phyloP scores from a whole-genome alignment of 192 early-diverging fungal genomes.

The Gonapodya prolifera region DNA sequence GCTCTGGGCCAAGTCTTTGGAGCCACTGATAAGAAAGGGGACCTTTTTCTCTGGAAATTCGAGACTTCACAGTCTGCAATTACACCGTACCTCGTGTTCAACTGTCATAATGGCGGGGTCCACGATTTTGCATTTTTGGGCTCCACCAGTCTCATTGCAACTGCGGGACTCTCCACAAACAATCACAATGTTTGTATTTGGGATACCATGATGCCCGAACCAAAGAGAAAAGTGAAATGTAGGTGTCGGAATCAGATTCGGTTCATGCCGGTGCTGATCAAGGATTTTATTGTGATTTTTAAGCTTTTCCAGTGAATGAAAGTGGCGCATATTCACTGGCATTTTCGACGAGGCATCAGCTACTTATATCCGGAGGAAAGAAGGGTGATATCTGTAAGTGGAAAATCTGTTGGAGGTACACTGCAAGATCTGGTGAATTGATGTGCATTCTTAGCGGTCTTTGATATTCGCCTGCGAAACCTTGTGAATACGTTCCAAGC shows the following conservation, averaged over 20 bases:
- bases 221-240: slow-evolving; percentile 36
- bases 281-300: too few relatives aligned
- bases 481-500: slow-evolving; percentile 54
- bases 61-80: slow-evolving; percentile 46
- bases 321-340: slow-evolving; percentile 52
- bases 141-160: slow-evolving; percentile 58
- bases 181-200: slow-evolving; percentile 55
- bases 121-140: slow-evolving; percentile 65
- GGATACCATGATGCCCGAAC: slow-evolving; percentile 62
- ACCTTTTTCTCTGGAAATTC: slow-evolving; percentile 62
- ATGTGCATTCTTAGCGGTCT: slow-evolving; percentile 32
- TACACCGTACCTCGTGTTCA: slow-evolving; percentile 34
- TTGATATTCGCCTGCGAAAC: slow-evolving; percentile 55
- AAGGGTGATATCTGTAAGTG: slow-evolving; percentile 60
- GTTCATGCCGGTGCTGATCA: not conserved
- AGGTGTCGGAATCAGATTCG: too few relatives aligned
- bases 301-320: slow-evolving; percentile 44
- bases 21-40: slow-evolving; percentile 50
- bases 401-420: not conserved
- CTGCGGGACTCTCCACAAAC: slow-evolving; percentile 48
- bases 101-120: slow-evolving; percentile 44
- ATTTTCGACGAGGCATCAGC: slow-evolving; percentile 41
- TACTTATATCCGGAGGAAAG: slow-evolving; percentile 60
- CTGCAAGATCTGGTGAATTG: not conserved
- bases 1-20: slow-evolving; percentile 67